Evolutionary conservation across 768 basidiomycete genomes (phyloP), one percentile per base, ranked within the genome.

Genomic region (Hericium rajendrae): DNA sequence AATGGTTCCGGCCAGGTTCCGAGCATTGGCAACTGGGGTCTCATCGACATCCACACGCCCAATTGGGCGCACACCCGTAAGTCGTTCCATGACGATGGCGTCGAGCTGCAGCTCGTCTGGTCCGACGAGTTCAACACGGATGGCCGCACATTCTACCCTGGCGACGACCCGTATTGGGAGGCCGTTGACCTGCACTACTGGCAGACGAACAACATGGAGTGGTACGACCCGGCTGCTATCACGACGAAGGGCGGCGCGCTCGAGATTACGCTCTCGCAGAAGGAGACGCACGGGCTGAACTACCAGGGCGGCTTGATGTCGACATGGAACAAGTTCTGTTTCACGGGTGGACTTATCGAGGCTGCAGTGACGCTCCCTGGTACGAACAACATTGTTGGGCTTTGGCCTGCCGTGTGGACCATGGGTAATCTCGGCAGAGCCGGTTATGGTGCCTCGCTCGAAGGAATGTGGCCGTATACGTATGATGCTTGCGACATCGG

Each of bases 401-500:
- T 91, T 3, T 91, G 89, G 89, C 89, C 89, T 50, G 87, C 88
- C 52, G 71, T 90, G 3, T 88, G 87, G 86, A 75, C 84, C 1
- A 84, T 90, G 84, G 86, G 84, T 22, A 87, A 95, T 66, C 72
- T 97, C 28, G 88, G 93, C 51, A 79, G 93, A 46, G 91, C 90
- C 16, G 91, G 93, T 26, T 94, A 89, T 70, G 93, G 93, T 59
- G 93, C 90, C 52, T 78, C 82, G 59, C 76, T 91, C 4, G 91
- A 95, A 53, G 92, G 93, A 58, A 78, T 85, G 77, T 88, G 86
- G 88, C 89, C 88, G 1, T 91, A 90, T 70, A 82, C 84, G 4
- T 91, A 91, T 61, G 87, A 91, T 62, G 71, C 78, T 13, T 97
- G 95, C 65, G 94, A 98, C 68, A 78, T 94, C n/a, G 95, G 95